Base-by-base conservation (phyloP, 495 filamentous ascomycete species). In the Oidiodendron maius region DNA sequence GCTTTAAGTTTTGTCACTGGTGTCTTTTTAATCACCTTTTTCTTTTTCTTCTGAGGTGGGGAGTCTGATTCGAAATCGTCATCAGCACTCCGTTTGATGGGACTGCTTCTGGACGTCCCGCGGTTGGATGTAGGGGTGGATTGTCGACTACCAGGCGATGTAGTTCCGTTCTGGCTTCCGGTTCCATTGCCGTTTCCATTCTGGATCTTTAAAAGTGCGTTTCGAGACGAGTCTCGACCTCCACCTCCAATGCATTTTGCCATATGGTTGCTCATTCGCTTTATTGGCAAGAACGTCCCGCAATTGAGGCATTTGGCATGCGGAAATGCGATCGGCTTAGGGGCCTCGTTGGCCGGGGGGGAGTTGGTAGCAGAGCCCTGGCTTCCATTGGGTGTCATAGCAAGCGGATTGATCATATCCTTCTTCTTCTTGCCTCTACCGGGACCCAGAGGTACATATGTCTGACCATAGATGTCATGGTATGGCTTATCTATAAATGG, bases 381-480 rank as follows among this genome's bases (percentile, higher is more conserved):
- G 43, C 66, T 65, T 53, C 67, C 67, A 54, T 60, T 63, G 40
- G 73, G 69, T 50, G 67, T 69, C 55, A 61, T 63, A 48, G 72
- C 71, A 13, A 52, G 25, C 4, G 53, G 46, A 55, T 59, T 51
- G 21, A 54, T 23, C 48, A 71, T 68, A 28, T 78, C 74, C 62
- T 76, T 78, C 66, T 80, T 78, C 62, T 80, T 80, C 65, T 80
- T 76, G 45, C 75, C 74, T 38, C 73, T 62, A 2, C 74, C 75
- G 1, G 75, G 74, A 1, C 74, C 74, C 21, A 76, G 67, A 67
- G 70, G 32, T 15, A 48, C 73, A 60, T 82, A 93, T 9, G 81
- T 82, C 59, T 89, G 89, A 42, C 86, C 87, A 61, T 93, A 88
- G 35, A 91, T 84, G 60, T 94, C 88, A 65, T 82, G 82, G 44